These are phyloP conservation scores for Colletotrichum sp. DNA, from an alignment of 2,329 filamentous ascomycete genomes.

Conservation along the genomic window DNA sequence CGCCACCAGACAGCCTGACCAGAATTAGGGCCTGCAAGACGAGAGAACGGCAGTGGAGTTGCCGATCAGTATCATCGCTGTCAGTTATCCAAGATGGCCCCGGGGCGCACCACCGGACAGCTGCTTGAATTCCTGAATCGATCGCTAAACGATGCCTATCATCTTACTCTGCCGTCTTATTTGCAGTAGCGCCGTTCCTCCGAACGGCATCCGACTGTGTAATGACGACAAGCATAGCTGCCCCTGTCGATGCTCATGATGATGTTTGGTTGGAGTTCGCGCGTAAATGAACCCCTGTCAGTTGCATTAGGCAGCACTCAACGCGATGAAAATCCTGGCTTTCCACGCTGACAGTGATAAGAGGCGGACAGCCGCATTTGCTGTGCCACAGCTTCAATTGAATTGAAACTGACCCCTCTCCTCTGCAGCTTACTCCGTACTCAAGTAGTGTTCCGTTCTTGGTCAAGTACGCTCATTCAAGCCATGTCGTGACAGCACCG, in stretches of 20 bases:
- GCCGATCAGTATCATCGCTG: not conserved
- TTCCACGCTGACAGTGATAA: not conserved
- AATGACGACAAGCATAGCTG: not conserved
- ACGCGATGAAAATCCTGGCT: not conserved
- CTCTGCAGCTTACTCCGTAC: not conserved
- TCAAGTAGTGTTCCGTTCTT: not conserved
- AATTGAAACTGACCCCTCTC: not conserved
- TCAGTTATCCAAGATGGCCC: not conserved
- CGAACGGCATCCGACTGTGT: not conserved
- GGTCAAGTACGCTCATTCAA: rapidly evolving
- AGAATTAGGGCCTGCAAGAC: not conserved
- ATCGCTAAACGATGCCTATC: not conserved
- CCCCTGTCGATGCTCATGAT: not conserved
- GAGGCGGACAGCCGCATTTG: not conserved
- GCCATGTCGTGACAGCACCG: not conserved
- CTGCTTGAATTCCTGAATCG: not conserved
- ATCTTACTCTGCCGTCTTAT: not conserved
- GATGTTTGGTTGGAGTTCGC: not conserved
- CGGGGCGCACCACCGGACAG: not conserved
- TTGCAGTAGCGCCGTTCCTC: not conserved
- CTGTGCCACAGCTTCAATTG: not conserved
- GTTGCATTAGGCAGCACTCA: not conserved
- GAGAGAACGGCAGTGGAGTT: not conserved
- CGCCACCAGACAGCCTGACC: not conserved
- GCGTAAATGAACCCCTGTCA: not conserved